Evolutionary conservation across 257 asterid species (phyloP).

Genomic region (Apocynum venetum): DNA sequence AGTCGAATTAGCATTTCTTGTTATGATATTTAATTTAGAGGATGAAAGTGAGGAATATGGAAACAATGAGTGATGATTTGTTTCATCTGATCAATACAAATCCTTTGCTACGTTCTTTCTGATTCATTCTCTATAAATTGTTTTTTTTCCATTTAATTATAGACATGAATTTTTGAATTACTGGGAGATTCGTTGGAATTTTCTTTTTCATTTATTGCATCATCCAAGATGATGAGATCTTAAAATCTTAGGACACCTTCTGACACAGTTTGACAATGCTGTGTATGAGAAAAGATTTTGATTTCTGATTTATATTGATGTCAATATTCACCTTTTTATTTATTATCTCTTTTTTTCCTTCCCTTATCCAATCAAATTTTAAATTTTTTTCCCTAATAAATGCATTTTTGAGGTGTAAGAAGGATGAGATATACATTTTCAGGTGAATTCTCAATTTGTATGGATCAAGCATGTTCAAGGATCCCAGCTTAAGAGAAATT

Average conservation of each 20-base stretch:
- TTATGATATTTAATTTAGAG: not conserved
- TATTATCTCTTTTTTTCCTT: too few relatives aligned
- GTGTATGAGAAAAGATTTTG: slow-evolving; percentile 34
- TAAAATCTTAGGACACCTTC: slow-evolving; percentile 45
- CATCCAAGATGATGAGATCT: slow-evolving; percentile 27
- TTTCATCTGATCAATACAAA: slow-evolving; percentile 23
- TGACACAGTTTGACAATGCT: slow-evolving; percentile 33
- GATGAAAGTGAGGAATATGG: slow-evolving; percentile 25
- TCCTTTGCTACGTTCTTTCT: slow-evolving; percentile 43
- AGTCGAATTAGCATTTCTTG: not conserved
- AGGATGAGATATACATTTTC: not conserved
- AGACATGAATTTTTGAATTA: not conserved
- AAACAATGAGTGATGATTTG: slow-evolving; percentile 10
- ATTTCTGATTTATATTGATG: slow-evolving; percentile 20
- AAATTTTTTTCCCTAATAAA: too few relatives aligned
- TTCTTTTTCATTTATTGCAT: not conserved
- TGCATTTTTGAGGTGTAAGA: too few relatives aligned
- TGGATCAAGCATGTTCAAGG: not conserved
- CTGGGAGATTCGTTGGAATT: not conserved
- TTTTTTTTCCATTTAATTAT: too few relatives aligned
- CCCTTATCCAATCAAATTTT: too few relatives aligned
- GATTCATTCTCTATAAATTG: slow-evolving; percentile 18
- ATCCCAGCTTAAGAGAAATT: not conserved
- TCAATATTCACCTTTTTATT: not conserved
- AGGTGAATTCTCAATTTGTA: too few relatives aligned